Base-by-base conservation (phyloP, 176 grass and related monocot species). In the Rhynchospora pubera region DNA sequence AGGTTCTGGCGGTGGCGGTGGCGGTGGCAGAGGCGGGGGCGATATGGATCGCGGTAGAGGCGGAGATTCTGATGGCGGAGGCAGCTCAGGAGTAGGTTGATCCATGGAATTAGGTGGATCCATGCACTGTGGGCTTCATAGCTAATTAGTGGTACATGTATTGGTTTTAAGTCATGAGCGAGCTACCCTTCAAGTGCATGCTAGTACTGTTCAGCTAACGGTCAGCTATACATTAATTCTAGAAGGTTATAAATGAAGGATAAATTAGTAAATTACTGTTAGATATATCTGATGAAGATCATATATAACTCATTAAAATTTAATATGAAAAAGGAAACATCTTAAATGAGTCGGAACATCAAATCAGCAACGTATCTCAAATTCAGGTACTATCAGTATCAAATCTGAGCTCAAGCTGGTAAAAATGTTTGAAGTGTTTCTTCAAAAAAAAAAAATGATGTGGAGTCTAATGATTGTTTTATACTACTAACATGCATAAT, bases 161-260 rank as follows among this genome's bases (percentile, higher is more conserved):
- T 82, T 65, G 44, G 44, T 65, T 65, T 39, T 34, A 26, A 48
- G 2, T 9, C 14, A 18, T 32, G 12, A 28, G 57, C 2, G 53
- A 65, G 12, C 83, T 65, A 77, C 83, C 83, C 55, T 61, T 72
- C 79, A 66, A 65, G 58, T 67, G 13, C 24, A 69, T 32, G 60
- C 15, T 53, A 44, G 79, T 50, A 82, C 8, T 3, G 61, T 82
- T 82, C 79, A 65, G 18, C 79, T 65, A 82, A 82, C 79, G 6
- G 61, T 82, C 79, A 82, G 24, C 79, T 65, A 28, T 46, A 51
- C 69, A 7, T 74, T 43, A 1, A 66, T 77, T 81, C 79, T 53
- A 55, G 47, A 76, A 53, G 26, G 26, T 28, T 1, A 28, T 28
- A 28, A 28, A 28, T 28, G 0, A 28, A 28, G 26, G 26, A 28